Evolutionary conservation across 768 basidiomycete species (phyloP), one percentile per base, ranked within the genome.

Genomic region (Tricholomella constricta): DNA sequence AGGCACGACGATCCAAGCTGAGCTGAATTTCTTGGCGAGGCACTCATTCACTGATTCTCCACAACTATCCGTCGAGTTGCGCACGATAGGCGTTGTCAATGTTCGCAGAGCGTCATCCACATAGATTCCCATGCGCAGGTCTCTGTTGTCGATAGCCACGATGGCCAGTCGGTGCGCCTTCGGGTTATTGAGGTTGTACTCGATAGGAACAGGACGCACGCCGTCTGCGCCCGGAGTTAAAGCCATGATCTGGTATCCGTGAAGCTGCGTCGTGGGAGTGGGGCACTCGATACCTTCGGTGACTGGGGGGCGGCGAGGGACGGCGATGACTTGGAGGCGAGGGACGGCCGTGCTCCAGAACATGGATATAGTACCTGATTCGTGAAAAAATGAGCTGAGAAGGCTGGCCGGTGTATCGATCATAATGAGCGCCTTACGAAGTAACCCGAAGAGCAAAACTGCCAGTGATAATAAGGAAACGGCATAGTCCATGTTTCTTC

Each of bases 91-190:
- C 19, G 52, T 26, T 12, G 61, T 57, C 31, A 58, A 19, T 31
- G 58, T 62, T 5, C 57, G 44, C 1, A 59, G 37, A 14, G 31
- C 43, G 36, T 52, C 49, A 29, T 65, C 64, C 15, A 66, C 52
- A 35, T 50, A 60, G 8, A 66, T 42, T 14, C 55, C 52, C 57
- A 66, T 52, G 26, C 51, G 51, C 31, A 58, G 55, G 44, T 66
- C 65, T 31, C 52, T 55, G 11, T 36, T 57, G 34, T 61, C 65
- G 34, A 63, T 55, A 15, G 62, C 62, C 2, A 61, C 45, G 23
- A 64, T 23, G 29, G 56, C 55, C 19, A 66, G 25, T 15, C 25
- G 47, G 44, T 66, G 62, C 1, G 57, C 29, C 15, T 58, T 59
- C n/a, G 26, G 27, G 44, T 42, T 46, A 50, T 63, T 50, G 12